Base-by-base conservation (phyloP, 768 basidiomycete species). In the Collybia sordida region DNA sequence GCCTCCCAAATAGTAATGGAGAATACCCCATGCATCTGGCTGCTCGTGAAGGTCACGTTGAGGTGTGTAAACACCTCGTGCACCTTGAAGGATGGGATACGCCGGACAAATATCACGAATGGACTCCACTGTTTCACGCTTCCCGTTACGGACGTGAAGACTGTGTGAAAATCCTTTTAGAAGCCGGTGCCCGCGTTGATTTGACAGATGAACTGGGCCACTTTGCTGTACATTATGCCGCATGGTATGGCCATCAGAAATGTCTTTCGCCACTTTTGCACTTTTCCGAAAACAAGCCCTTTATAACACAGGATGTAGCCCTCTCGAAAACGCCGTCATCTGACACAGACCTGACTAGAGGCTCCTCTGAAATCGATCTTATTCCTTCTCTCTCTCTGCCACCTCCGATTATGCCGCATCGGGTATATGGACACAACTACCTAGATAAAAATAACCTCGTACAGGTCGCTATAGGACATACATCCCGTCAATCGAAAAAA, bases 41-140 rank as follows among this genome's bases (percentile, higher is more conserved):
- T 19, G 94, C 95, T 6, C 82, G 90, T 49, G 89, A 93, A 62
- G 97, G 97, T 3, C 94, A 97, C 55, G 80, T 79, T 6, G 81
- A 85, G n/a, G 82, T 97, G 17, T 96, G 95, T 65, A 77, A 71
- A 50, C 67, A 93, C 6, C 80, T 99, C 27, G 71, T 93, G 3
- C 73, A 73, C 24, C 82, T 82, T 35, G 86, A 83, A 42, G 92
- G 85, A 34, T 92, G 86, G 84, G 93, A 92, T 66, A 77, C 81
- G 6, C 85, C 87, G 1, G 97, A 99, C 77, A 98, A 95, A 69
- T 98, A 96, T 67, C 90, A 96, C 63, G 93, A 97, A 65, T 98
- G 96, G 93, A 98, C 95, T 6, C 97, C 97, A 21, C 77, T 98
- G 38, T 93, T 95, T 62, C 95, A 98, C 67, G 93, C 97, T 2